Conservation (phyloP, 371 early-diverging fungal genomes). For the Circinella minor region DNA sequence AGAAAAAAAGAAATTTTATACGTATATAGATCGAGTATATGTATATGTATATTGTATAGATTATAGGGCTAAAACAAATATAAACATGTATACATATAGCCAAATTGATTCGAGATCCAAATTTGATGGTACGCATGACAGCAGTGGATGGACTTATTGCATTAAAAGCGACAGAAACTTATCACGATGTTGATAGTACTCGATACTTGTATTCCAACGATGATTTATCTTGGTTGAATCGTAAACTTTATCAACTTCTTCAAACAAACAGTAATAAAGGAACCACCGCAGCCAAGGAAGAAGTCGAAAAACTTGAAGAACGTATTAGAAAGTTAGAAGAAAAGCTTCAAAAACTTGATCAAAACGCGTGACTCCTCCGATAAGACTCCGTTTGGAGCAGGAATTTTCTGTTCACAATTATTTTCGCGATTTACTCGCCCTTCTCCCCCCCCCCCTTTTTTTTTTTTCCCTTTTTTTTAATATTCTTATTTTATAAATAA, state of each 20-base stretch:
- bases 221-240: slow-evolving; percentile 34
- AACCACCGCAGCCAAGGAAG: slow-evolving; percentile 23
- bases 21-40: too few relatives aligned
- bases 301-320: slow-evolving; percentile 53
- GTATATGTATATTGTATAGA: too few relatives aligned
- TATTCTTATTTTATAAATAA: background rate
- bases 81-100: slow-evolving; percentile 16
- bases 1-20: too few relatives aligned
- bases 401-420: background rate
- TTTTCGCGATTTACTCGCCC: background rate
- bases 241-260: slow-evolving; percentile 23
- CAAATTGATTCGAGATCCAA: slow-evolving; percentile 32
- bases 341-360: slow-evolving; percentile 14
- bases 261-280: slow-evolving; percentile 1
- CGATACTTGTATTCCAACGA: slow-evolving; percentile 33
- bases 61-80: too few relatives aligned
- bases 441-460: background rate
- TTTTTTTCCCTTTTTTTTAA: background rate
- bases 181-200: slow-evolving; percentile 22
- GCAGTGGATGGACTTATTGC: slow-evolving; percentile 33
- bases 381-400: background rate
- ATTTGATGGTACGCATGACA: slow-evolving; percentile 21
- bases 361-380: background rate
- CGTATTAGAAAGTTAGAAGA: slow-evolving; percentile 51
- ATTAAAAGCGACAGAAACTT: slow-evolving; percentile 26